Evolutionary conservation across 2,329 filamentous ascomycete species (phyloP), one percentile per base, ranked within the genome.

Genomic region (Trichoderma sp.): DNA sequence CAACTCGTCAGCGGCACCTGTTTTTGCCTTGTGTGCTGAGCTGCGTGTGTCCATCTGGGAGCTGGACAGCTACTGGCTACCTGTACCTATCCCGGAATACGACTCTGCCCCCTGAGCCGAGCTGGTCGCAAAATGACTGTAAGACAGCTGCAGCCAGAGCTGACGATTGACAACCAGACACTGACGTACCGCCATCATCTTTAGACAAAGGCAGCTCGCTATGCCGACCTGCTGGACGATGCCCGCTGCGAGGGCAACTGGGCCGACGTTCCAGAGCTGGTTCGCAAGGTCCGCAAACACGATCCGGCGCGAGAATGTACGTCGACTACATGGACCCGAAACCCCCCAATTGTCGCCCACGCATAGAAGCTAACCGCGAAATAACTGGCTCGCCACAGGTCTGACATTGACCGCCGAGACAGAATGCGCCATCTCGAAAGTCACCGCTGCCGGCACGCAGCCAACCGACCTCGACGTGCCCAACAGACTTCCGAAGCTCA

Each of bases 241-340:
- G 94, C 94, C 75, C 92, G 96, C 78, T 97, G 94, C 82, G 91
- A 95, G 78, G 94, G 92, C 67, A 91, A 91, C 81, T 99, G 96
- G 96, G 86, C 90, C 76, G 90, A 93, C 34, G 88, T 98, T 34
- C 93, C 93, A 30, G 95, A 98, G 83, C 88, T 97, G 74, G 91
- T 96, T 77, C 90, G 95, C 80, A 99, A 99, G 83, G 88, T 98
- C 78, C 92, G 92, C 79, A 98, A 99, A 82, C 95, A 99, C 87
- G 93, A 94, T 77, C 92, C 94, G 53, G 89, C 93, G 73, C 89
- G 93, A 81, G 89, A 89, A 82, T 97, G 95, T 98, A 91, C 77
- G 89, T 79, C 74, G 71, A 67, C 57, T 67, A 30, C 47, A 26
- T 18, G 6, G 28, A 36, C 58, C 24, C 32, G 60, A 51, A 43